Percentiles rank a stretch among this genome's conserved stretches.
Conservation (phyloP, 1,284 basidiomycete genomes). For the Sporisorium graminicola region DNA sequence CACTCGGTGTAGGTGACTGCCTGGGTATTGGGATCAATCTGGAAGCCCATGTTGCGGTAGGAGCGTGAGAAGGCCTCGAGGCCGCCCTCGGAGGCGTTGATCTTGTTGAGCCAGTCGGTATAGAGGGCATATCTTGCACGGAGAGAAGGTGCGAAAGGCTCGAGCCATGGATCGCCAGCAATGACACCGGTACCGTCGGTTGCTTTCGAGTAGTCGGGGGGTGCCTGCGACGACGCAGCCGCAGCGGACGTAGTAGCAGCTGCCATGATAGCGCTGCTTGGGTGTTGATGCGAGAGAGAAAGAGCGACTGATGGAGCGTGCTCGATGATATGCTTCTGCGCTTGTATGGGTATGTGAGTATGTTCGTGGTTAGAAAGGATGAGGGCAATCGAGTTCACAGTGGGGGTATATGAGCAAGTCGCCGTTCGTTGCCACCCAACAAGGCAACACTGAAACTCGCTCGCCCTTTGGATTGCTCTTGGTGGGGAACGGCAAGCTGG, state of each 20-base stretch:
- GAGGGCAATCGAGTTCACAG: not conserved
- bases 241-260: slow-evolving; percentile 18
- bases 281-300: not conserved
- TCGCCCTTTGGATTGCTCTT: not conserved
- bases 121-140: slow-evolving; percentile 56
- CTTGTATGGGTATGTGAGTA: not conserved
- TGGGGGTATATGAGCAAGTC: not conserved
- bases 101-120: slow-evolving; percentile 53
- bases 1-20: slow-evolving; percentile 90
- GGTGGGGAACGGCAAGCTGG: not conserved
- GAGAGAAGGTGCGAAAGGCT: slow-evolving; percentile 60
- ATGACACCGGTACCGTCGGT: slow-evolving; percentile 64
- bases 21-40: slow-evolving; percentile 76
- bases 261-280: slow-evolving; percentile 14
- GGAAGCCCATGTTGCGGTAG: slow-evolving; percentile 87
- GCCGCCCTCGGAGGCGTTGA: slow-evolving; percentile 72
- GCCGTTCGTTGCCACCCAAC: not conserved
- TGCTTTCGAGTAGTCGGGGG: slow-evolving; percentile 60
- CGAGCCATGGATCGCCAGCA: slow-evolving; percentile 64
- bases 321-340: not conserved
- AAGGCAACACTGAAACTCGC: not conserved
- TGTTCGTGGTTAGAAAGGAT: not conserved
- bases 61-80: slow-evolving; percentile 89
- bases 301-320: not conserved
- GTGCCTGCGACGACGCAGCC: not conserved